Percentiles rank a stretch among this genome's conserved stretches.
Evolutionary conservation across 2,329 filamentous ascomycete genomes (phyloP).

Genomic region (Nectriaceae sp.): DNA sequence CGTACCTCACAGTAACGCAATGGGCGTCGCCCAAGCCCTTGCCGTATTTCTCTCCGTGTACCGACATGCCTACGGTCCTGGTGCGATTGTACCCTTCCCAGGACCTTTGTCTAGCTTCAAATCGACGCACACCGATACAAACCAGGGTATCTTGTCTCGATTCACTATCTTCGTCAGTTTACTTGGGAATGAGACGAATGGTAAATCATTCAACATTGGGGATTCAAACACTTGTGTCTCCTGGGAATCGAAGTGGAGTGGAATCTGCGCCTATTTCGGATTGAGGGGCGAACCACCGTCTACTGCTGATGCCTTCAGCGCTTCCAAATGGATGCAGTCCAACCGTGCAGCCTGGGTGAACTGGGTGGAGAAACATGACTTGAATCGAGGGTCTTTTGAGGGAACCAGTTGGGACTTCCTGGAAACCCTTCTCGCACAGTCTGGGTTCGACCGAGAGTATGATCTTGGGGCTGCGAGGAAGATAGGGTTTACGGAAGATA

Average conservation of each 20-base stretch:
- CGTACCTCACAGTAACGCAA: constrained; percentile 11
- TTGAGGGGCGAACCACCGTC: constrained; percentile 11
- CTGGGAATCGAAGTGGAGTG: constrained; percentile 18
- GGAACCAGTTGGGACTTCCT: constrained; percentile 6
- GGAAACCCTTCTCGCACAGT: constrained; percentile 17
- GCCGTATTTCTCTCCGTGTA: constrained; percentile 15
- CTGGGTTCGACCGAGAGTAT: constrained; percentile 21
- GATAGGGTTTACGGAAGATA: constrained; percentile 16
- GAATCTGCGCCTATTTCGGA: constrained; percentile 14
- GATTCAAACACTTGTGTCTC: constrained; percentile 11
- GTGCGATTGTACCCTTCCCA: constrained; percentile 13
- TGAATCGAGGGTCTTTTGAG: constrained; percentile 5
- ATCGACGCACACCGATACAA: constrained; percentile 18
- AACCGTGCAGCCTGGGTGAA: constrained; percentile 11
- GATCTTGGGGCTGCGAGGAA: constrained; percentile 12
- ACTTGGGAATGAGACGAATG: constrained; percentile 7
- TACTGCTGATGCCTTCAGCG: not conserved
- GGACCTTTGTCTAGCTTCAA: constrained; percentile 10
- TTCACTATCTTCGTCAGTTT: constrained; percentile 19
- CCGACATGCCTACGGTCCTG: constrained; percentile 12
- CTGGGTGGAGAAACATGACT: constrained; percentile 7
- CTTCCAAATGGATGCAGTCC: constrained; percentile 11
- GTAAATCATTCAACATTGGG: constrained; percentile 15
- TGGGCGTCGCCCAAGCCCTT: constrained; percentile 19
- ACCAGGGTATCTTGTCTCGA: constrained; percentile 16